Evolutionary conservation across 2,329 filamentous ascomycete genomes (phyloP), one percentile per base, ranked within the genome.

Genomic region (Alternaria sp.): DNA sequence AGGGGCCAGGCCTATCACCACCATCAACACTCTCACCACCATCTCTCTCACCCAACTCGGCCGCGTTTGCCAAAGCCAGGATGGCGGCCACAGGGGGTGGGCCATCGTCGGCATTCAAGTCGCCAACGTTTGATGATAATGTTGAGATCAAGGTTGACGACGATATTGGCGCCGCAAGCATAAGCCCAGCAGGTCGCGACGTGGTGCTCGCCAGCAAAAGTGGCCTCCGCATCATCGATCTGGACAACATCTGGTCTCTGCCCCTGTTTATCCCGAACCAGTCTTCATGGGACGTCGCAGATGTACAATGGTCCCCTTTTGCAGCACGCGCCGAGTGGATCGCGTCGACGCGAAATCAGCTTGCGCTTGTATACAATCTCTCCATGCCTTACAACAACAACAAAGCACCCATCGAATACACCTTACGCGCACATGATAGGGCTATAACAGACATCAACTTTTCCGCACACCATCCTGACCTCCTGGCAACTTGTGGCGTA

Each of bases 361-460:
- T 95, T 69, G 95, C 94, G 20, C 84, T 97, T 52, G 92, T 97
- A 20, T 97, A 93, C 93, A 97, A 97, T 77, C 83, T 97, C 62
- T 92, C 68, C 36, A 73, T 78, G 69, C 91, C 67, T 85, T 54
- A 86, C 46, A 66, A 66, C 54, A 66, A 66, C 54, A 71, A 88
- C 61, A 90, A 92, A 69, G 92, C 94, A 69, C 92, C 91, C 0
- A 93, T 97, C 64, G 92, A 97, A 77, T 91, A 94, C 78, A 94
- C 93, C 12, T 85, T 97, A 14, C 91, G 96, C 72, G 93, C 90
- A 2, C 94, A 92, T 78, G 92, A 88, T 46, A 87, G 94, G 67
- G 93, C 94, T 64, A 97, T 97, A 69, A 97, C 94, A 8, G 94
- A 97, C 76, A 93, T 97, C 78, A 97, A 97, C 78, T 97, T 97